Conservation (phyloP, 2,329 filamentous ascomycete genomes). For the Cladosporium sp. region DNA sequence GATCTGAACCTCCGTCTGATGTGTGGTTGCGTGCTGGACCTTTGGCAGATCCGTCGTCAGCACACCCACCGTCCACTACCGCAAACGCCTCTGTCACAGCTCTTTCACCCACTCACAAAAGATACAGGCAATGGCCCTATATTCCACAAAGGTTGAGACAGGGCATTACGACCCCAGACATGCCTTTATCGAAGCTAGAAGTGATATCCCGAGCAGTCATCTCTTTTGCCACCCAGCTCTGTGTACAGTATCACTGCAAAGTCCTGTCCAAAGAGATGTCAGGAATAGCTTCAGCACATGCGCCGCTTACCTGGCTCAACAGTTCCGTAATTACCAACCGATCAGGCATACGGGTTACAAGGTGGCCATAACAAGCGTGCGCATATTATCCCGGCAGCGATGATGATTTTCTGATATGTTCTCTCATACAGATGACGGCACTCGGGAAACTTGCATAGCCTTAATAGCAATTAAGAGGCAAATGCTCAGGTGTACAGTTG, state of each 20-base stretch:
- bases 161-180: background rate
- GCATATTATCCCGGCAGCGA: background rate
- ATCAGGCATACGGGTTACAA: background rate
- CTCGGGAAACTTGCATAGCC: background rate
- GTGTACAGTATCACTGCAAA: too few species aligned
- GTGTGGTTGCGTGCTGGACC: background rate
- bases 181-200: background rate
- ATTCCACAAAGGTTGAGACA: background rate
- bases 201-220: background rate
- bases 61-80: background rate
- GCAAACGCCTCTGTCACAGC: background rate
- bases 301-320: too few species aligned
- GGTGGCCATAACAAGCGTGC: background rate
- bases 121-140: background rate
- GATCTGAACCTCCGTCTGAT: background rate
- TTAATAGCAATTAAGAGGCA: background rate
- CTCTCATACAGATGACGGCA: background rate
- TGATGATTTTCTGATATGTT: background rate
- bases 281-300: too few species aligned
- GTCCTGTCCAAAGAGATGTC: too few species aligned
- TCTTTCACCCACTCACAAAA: background rate
- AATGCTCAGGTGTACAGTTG: too few species aligned
- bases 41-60: background rate
- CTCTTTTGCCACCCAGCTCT: background rate
- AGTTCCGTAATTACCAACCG: background rate